phyloP scores from a whole-genome alignment of 306 rosid species.

The Rosa chinensis region DNA sequence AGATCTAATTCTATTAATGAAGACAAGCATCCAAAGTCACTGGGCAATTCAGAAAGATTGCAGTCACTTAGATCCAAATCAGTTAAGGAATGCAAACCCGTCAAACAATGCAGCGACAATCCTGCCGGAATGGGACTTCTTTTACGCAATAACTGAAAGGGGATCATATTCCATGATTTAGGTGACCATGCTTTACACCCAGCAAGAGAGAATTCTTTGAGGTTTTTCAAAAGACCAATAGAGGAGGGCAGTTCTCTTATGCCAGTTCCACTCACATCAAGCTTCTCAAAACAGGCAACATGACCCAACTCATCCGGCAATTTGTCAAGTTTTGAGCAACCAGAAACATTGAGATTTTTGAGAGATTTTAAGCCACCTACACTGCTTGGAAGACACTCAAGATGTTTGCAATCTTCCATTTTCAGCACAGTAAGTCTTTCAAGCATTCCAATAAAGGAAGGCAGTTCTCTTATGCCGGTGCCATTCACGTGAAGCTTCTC shows the following conservation, averaged over 20 bases:
- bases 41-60: background rate
- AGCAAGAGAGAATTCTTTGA: background rate
- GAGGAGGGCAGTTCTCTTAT: conserved; percentile 3
- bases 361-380: too few relatives aligned
- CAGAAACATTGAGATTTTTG: too few relatives aligned
- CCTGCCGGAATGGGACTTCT: background rate
- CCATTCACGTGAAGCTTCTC: too few relatives aligned
- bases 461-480: too few relatives aligned
- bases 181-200: background rate
- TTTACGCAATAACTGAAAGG: background rate
- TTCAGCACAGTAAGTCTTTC: too few relatives aligned
- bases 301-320: too few relatives aligned
- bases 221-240: background rate
- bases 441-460: too few relatives aligned
- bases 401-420: too few relatives aligned
- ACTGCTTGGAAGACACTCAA: too few relatives aligned
- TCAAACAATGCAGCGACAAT: background rate
- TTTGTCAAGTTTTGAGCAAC: too few relatives aligned
- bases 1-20: background rate
- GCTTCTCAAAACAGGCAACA: too few relatives aligned
- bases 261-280: too few relatives aligned
- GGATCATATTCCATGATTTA: background rate
- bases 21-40: background rate
- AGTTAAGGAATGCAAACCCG: background rate
- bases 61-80: background rate